These are phyloP conservation scores for Diaporthe aspalathi DNA, from an alignment of 2,329 filamentous ascomycete species.

Conservation along the genomic window DNA sequence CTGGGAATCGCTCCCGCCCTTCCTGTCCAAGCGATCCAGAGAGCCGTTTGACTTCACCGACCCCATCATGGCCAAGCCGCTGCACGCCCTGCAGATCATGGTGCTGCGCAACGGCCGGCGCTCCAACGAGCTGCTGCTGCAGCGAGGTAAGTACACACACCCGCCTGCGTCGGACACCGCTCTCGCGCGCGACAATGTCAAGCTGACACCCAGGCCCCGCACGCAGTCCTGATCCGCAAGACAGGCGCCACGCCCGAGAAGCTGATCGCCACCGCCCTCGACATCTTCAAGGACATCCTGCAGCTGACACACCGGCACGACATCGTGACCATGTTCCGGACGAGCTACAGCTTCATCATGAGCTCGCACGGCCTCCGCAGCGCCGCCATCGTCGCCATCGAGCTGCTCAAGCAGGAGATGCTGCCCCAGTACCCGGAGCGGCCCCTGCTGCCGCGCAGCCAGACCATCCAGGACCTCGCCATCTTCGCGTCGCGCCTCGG, in stretches of 20 bases:
- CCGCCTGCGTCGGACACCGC: too few species aligned
- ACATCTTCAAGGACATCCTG: slow-evolving; percentile 49
- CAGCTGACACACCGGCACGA: slow-evolving; percentile 48
- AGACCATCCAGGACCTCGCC: slow-evolving; percentile 51
- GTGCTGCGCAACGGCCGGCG: slow-evolving; percentile 44
- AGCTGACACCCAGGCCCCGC: neutral
- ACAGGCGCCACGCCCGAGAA: slow-evolving; percentile 48
- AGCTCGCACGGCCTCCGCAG: slow-evolving; percentile 49
- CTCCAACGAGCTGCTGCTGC: slow-evolving; percentile 37
- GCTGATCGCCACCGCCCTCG: slow-evolving; percentile 47
- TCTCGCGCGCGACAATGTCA: neutral
- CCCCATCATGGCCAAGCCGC: slow-evolving; percentile 40
- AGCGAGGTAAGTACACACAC: slow-evolving; percentile 21
- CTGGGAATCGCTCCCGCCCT: slow-evolving; percentile 45
- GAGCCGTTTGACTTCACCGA: slow-evolving; percentile 43
- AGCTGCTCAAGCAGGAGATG: slow-evolving; percentile 50
- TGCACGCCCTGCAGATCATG: slow-evolving; percentile 29
- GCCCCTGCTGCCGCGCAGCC: slow-evolving; percentile 50
- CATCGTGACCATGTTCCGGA: slow-evolving; percentile 49
- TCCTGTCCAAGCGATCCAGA: slow-evolving; percentile 40
- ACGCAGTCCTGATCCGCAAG: slow-evolving; percentile 47
- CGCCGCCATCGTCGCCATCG: slow-evolving; percentile 50
- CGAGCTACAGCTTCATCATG: slow-evolving; percentile 47
- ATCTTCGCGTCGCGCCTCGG: slow-evolving; percentile 50
- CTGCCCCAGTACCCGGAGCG: slow-evolving; percentile 46